Evolutionary conservation across 352 stramenopile genomes (phyloP).

Genomic region (Blastocystis sp.): DNA sequence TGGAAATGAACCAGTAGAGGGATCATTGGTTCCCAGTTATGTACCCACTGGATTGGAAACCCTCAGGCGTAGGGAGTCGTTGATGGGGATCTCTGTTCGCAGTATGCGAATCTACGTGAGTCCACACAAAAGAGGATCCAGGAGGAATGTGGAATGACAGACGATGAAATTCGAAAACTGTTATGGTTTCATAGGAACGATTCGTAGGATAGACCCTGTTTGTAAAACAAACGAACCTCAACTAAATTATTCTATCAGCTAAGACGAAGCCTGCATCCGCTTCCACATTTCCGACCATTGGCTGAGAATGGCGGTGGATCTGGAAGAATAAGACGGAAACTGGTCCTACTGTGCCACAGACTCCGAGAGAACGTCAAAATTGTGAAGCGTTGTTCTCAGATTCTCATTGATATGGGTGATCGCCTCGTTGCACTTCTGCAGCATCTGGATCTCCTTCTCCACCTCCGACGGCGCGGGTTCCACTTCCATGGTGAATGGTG

Average conservation of each 20-base stretch:
- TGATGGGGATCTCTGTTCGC: background rate
- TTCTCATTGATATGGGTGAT: conserved; percentile 12
- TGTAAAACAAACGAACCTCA: background rate
- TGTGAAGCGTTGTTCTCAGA: background rate
- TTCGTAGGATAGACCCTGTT: background rate
- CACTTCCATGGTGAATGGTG: conserved; percentile 3
- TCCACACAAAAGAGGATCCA: background rate
- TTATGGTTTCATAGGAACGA: background rate
- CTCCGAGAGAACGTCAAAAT: conserved; percentile 20
- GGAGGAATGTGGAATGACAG: background rate
- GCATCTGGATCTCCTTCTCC: background rate
- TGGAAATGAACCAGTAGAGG: no score
- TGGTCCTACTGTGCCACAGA: background rate
- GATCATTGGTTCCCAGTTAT: no score
- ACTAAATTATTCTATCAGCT: no score
- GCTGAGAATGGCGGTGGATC: background rate
- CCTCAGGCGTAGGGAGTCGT: background rate
- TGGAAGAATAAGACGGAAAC: background rate
- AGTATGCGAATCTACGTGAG: background rate
- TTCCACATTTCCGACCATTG: conserved; percentile 24
- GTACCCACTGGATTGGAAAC: no score
- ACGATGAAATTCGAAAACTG: background rate
- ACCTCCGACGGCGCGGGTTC: background rate
- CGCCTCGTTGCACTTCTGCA: background rate
- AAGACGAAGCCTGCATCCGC: background rate